phyloP scores from a whole-genome alignment of 441 rosid genomes.

The Melastoma candidum region DNA sequence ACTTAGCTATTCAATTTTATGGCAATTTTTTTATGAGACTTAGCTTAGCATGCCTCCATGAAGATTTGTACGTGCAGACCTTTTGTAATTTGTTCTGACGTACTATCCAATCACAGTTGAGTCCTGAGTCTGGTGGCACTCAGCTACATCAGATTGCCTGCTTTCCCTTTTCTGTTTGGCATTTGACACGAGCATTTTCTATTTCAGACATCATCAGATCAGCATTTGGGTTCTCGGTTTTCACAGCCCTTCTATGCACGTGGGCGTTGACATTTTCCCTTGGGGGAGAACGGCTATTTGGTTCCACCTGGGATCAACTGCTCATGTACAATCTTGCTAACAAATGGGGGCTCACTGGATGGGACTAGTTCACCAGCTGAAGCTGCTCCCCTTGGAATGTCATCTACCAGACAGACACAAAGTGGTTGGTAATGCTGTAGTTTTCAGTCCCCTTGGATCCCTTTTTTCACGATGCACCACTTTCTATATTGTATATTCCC shows the following conservation, averaged over 20 bases:
- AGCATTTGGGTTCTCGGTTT: conserved; percentile 58
- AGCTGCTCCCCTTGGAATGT: no score
- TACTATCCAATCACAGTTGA: no score
- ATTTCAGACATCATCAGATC: conserved; percentile 63
- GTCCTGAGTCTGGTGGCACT: not conserved
- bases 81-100: no score
- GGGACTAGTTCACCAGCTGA: conserved; percentile 32
- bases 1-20: no score
- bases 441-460: no score
- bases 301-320: conserved; percentile 71
- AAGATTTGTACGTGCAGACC: no score
- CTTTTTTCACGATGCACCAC: no score
- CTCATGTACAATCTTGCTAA: conserved; percentile 91
- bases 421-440: no score
- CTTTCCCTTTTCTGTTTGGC: not conserved
- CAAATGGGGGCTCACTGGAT: conserved; percentile 70
- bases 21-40: no score
- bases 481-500: no score
- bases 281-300: conserved; percentile 74
- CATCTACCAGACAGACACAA: no score
- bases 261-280: conserved; percentile 85
- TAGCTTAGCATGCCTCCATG: no score
- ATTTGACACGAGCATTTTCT: not conserved
- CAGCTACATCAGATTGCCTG: not conserved
- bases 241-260: conserved; percentile 42